These are phyloP conservation scores for Trichosporon sp. DNA, from an alignment of 1,284 basidiomycete species.

Conservation along the genomic window DNA sequence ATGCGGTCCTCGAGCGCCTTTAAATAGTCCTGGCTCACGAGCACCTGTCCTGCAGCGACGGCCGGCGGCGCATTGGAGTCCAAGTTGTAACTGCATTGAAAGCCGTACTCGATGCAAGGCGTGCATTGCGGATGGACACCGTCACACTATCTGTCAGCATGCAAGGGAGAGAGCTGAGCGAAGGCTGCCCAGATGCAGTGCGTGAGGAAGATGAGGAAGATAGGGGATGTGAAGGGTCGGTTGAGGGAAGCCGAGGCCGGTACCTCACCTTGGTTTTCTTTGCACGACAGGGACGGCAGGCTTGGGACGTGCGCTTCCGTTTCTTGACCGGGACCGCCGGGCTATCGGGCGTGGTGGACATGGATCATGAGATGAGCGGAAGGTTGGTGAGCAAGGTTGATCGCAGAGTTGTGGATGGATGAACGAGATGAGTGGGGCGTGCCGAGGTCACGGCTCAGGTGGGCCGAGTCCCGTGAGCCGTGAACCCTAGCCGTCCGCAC, in stretches of 20 bases:
- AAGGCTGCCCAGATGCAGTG: too few species aligned
- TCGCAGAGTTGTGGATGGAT: too few species aligned
- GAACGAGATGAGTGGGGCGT: not conserved
- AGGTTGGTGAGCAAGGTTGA: not conserved
- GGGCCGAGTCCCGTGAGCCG: too few species aligned
- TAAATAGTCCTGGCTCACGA: constrained; percentile 12
- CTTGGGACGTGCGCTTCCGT: constrained; percentile 18
- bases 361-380: not conserved
- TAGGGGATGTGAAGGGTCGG: not conserved
- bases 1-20: constrained; percentile 10
- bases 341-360: not conserved
- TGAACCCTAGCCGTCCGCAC: not conserved
- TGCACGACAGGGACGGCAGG: constrained; percentile 17
- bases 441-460: not conserved
- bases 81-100: constrained; percentile 14
- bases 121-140: constrained; percentile 18
- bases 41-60: constrained; percentile 3
- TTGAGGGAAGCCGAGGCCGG: not conserved
- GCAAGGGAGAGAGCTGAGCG: not conserved
- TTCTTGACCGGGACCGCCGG: constrained; percentile 1
- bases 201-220: not conserved
- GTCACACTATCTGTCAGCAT: constrained; percentile 15
- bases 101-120: constrained; percentile 13
- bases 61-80: constrained; percentile 12
- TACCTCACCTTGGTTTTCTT: constrained; percentile 18